phyloP scores from a whole-genome alignment of 1,284 basidiomycete genomes.

The Ceratobasidium sp. region DNA sequence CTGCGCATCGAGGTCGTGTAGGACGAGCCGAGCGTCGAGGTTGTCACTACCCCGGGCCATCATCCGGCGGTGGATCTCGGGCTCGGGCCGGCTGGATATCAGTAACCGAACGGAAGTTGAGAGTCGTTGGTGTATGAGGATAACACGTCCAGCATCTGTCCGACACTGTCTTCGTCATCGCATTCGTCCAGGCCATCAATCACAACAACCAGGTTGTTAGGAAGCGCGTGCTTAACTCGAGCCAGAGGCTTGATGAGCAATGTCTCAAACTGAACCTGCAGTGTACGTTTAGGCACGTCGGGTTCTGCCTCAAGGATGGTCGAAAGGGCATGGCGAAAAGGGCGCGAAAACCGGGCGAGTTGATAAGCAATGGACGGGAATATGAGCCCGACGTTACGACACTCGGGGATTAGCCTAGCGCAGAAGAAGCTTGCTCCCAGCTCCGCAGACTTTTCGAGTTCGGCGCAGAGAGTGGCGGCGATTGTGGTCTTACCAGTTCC shows the following conservation, averaged over 20 bases:
- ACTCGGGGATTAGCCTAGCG: background rate
- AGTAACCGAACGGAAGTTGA: background rate
- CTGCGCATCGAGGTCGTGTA: constrained; percentile 37
- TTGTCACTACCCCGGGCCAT: background rate
- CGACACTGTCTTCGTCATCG: background rate
- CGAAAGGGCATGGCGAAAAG: background rate
- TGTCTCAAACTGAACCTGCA: background rate
- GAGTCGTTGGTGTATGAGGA: background rate
- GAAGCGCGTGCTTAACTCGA: background rate
- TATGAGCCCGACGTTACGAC: background rate
- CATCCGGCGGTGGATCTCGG: background rate
- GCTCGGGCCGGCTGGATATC: background rate
- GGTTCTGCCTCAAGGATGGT: background rate
- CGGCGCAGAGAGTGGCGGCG: background rate
- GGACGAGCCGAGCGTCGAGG: background rate
- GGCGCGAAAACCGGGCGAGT: background rate
- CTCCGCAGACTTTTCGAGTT: background rate
- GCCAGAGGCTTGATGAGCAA: background rate
- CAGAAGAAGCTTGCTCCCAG: constrained; percentile 3
- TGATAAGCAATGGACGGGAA: background rate
- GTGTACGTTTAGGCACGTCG: background rate
- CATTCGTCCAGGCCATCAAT: constrained; percentile 2
- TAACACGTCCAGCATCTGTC: background rate
- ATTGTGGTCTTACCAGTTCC: background rate
- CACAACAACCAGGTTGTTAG: background rate